phyloP scores from a whole-genome alignment of 345 rosid genomes.

The Balakata baccata region DNA sequence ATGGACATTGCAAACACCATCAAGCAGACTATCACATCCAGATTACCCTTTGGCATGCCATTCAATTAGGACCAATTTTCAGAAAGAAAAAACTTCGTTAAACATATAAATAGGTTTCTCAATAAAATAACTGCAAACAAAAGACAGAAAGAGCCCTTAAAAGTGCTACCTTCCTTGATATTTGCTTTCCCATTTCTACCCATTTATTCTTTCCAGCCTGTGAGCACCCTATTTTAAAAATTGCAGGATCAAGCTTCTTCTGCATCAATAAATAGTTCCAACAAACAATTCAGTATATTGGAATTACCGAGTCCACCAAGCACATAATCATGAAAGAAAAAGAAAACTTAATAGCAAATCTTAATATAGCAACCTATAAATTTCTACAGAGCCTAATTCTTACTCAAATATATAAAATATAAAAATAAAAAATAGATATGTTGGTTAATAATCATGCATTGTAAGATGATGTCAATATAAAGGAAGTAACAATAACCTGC shows the following conservation, averaged over 20 bases:
- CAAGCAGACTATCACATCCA: background rate
- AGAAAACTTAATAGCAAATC: background rate
- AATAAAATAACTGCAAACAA: background rate
- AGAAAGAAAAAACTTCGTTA: background rate
- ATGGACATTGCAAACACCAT: background rate
- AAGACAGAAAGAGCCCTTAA: background rate
- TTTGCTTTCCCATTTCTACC: constrained; percentile 84
- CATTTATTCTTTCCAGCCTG: constrained; percentile 86
- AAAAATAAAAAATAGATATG: background rate
- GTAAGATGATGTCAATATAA: background rate
- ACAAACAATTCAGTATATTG: constrained; percentile 5
- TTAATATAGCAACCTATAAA: background rate
- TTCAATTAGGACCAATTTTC: background rate
- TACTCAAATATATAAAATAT: background rate
- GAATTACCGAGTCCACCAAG: background rate
- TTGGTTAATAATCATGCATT: background rate
- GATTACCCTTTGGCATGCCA: background rate
- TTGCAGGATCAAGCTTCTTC: constrained; percentile 59
- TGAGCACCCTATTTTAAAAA: constrained; percentile 67
- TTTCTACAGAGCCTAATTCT: background rate
- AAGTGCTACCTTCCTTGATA: constrained; percentile 69
- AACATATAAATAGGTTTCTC: background rate
- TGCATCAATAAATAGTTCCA: constrained; percentile 33
- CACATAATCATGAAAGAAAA: background rate
- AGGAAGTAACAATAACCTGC: constrained; percentile 39